Percentiles rank a stretch among this genome's conserved stretches.
Conservation (phyloP, 2,329 filamentous ascomycete species). For the Emmonsiellopsis sp. region DNA sequence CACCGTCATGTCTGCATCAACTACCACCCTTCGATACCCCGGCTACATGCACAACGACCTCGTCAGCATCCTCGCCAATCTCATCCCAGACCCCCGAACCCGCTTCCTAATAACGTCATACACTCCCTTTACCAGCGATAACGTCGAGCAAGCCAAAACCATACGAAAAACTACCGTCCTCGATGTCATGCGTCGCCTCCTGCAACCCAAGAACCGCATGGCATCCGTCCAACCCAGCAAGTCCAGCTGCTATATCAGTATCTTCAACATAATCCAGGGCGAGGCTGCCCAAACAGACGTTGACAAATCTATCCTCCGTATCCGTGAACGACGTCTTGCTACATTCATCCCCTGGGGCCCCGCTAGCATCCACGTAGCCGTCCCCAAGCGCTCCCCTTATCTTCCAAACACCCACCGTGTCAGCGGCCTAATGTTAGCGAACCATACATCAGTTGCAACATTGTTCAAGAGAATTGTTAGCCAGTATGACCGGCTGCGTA, state of each 20-base stretch:
- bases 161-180: slow-evolving; percentile 96
- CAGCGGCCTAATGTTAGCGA: slow-evolving; percentile 93
- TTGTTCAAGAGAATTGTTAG: slow-evolving; percentile 89
- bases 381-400: slow-evolving; percentile 95
- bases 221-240: slow-evolving; percentile 91
- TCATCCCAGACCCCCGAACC: slow-evolving; percentile 91
- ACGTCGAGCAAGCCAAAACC: slow-evolving; percentile 93
- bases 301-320: slow-evolving; percentile 93
- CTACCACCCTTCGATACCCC: slow-evolving; percentile 89
- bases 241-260: slow-evolving; percentile 98
- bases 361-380: slow-evolving; percentile 90
- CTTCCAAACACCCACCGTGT: slow-evolving; percentile 89
- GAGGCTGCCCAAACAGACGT: slow-evolving; percentile 96
- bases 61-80: slow-evolving; percentile 87
- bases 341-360: slow-evolving; percentile 98
- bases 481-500: slow-evolving; percentile 89
- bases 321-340: slow-evolving; percentile 84
- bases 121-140: slow-evolving; percentile 93
- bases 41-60: slow-evolving; percentile 99
- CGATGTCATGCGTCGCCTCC: slow-evolving; percentile 88
- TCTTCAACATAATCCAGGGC: slow-evolving; percentile 97
- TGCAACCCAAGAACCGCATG: slow-evolving; percentile 99
- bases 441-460: slow-evolving; percentile 94
- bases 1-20: slow-evolving; percentile 97
- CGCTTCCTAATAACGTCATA: slow-evolving; percentile 99